These are phyloP conservation scores for Leptomonas pyrrhocoris DNA, from an alignment of 208 protist species.

Conservation along the genomic window DNA sequence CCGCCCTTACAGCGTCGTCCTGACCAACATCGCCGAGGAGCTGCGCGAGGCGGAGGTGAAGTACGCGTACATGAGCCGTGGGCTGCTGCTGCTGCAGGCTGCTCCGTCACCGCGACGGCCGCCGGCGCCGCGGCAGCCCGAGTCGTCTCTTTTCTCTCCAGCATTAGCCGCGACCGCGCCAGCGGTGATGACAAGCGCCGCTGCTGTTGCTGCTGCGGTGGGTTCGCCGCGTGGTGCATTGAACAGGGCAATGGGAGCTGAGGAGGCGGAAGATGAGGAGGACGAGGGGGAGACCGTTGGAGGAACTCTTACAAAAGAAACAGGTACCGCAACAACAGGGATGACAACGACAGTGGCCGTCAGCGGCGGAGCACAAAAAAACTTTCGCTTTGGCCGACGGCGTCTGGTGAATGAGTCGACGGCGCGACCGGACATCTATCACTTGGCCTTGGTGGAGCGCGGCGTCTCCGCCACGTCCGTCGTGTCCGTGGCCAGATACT, in stretches of 20 bases:
- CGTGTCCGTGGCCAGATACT: background rate
- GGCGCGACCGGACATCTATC: conserved; percentile 13
- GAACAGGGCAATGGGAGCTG: background rate
- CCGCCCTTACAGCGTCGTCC: conserved; percentile 72
- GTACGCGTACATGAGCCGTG: conserved; percentile 77
- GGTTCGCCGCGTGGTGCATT: background rate
- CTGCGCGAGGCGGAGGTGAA: conserved; percentile 71
- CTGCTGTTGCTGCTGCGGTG: background rate
- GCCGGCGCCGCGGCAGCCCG: background rate
- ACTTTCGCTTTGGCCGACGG: conserved; percentile 2
- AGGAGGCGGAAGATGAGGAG: background rate
- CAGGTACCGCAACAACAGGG: background rate
- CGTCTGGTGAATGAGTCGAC: conserved; percentile 14
- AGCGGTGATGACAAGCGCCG: background rate
- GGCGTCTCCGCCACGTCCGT: background rate
- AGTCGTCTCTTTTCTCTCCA: background rate
- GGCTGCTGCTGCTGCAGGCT: conserved; percentile 41
- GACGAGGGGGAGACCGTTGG: background rate
- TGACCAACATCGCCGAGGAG: conserved; percentile 79
- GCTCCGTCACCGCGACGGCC: conserved; percentile 5
- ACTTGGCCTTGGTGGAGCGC: conserved; percentile 15
- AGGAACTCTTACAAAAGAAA: background rate
- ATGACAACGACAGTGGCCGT: background rate
- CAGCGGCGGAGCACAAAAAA: background rate
- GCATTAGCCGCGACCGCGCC: background rate